Evolutionary conservation across 306 rosid species (phyloP).

Genomic region (Clitoria ternatea): DNA sequence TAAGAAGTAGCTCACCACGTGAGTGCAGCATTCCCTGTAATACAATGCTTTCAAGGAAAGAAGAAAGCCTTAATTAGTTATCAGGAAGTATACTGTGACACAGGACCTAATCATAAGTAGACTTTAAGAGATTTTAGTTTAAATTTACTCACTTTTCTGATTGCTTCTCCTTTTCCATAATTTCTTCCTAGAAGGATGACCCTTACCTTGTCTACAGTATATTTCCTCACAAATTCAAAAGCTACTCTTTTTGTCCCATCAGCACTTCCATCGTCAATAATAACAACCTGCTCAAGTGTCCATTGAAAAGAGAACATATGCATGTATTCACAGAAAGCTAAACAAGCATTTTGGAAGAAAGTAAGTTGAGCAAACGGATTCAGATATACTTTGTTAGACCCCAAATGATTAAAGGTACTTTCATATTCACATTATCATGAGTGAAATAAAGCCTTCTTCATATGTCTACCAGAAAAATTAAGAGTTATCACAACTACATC

Average conservation of each 20-base stretch:
- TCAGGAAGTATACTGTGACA: background rate
- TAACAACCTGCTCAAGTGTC: conserved; percentile 57
- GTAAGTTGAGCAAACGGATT: background rate
- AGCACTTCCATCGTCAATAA: conserved; percentile 89
- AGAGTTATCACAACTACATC: background rate
- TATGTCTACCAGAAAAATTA: background rate
- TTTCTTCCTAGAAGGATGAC: conserved; percentile 88
- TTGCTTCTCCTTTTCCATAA: conserved; percentile 97
- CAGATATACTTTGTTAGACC: background rate
- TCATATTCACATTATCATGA: background rate
- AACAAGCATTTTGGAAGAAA: background rate
- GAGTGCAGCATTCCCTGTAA: conserved; percentile 99
- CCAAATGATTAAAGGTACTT: background rate
- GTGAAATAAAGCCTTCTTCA: conserved; percentile 8
- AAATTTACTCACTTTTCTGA: conserved; percentile 89
- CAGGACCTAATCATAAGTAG: background rate
- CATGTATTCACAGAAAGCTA: background rate
- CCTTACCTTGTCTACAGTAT: conserved; percentile 73
- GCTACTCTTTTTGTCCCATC: conserved; percentile 91
- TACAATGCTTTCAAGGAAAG: conserved; percentile 67
- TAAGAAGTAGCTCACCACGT: conserved; percentile 91
- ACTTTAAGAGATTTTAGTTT: conserved; percentile 21
- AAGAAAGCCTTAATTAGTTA: conserved; percentile 66
- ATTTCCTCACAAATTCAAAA: conserved; percentile 75
- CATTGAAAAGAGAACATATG: conserved; percentile 19